Percentiles rank a stretch among this genome's conserved stretches.
These are phyloP conservation scores for Diplodia seriata DNA, from an alignment of 2,329 filamentous ascomycete genomes.

Conservation along the genomic window DNA sequence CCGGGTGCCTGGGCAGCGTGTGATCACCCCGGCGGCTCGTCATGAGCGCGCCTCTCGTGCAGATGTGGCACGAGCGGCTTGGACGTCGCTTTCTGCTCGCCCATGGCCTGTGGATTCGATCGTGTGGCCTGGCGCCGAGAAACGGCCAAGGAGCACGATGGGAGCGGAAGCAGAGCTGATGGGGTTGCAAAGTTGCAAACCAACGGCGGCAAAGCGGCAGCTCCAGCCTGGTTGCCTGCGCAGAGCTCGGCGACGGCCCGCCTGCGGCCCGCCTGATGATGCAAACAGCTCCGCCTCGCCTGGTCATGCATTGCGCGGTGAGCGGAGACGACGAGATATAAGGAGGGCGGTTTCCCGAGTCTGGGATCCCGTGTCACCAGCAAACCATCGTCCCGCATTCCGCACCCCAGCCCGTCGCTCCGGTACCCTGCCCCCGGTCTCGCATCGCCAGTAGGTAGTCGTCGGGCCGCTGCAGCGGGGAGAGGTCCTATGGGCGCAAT, in stretches of 20 bases:
- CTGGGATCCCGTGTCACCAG: conserved; percentile 2
- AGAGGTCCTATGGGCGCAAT: not conserved
- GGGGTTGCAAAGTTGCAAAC: not conserved
- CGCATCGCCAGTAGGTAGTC: not conserved
- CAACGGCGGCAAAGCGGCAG: conserved; percentile 18
- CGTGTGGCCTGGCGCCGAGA: conserved; percentile 16
- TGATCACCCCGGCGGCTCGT: conserved; percentile 26
- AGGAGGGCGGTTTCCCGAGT: conserved; percentile 1
- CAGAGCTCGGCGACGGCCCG: conserved; percentile 16
- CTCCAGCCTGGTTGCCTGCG: conserved; percentile 9
- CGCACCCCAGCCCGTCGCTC: conserved; percentile 22
- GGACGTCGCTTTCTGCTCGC: not conserved
- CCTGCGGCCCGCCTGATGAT: conserved; percentile 27
- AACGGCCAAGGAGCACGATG: conserved; percentile 9
- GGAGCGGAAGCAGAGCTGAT: not conserved
- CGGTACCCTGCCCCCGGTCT: conserved; percentile 4
- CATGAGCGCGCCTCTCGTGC: conserved; percentile 25
- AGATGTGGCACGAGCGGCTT: conserved; percentile 13
- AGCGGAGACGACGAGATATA: conserved; percentile 13
- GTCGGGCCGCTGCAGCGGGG: not conserved
- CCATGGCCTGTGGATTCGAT: conserved; percentile 1
- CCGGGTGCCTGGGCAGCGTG: conserved; percentile 13
- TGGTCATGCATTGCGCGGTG: conserved; percentile 20
- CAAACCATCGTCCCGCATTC: conserved; percentile 21
- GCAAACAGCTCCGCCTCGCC: conserved; percentile 19